Evolutionary conservation across 2,329 filamentous ascomycete species (phyloP), one percentile per base, ranked within the genome.

Genomic region (Metarhizium robertsii): DNA sequence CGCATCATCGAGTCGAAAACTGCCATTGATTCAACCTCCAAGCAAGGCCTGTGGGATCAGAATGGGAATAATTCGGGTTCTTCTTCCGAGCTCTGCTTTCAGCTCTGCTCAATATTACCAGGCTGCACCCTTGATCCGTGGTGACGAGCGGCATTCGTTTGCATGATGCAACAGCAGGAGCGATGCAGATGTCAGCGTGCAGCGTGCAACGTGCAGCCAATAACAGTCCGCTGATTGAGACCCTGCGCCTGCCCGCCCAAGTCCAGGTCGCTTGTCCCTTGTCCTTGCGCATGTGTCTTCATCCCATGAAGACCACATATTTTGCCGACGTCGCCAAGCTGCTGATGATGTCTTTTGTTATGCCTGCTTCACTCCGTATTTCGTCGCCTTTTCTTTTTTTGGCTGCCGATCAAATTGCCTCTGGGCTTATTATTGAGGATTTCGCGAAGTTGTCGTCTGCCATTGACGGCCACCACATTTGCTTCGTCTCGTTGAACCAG

Each of bases 151-250:
- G 38, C 38, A 40, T 40, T 40, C 38, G 38, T 40, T 40, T 55
- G 55, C 32, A 57, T 48, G 55, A 54, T 52, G 55, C 32, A 43
- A 47, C 30, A 48, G 55, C 46, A 40, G 32, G 42, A 46, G 40
- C 47, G 32, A 51, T 30, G 40, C 47, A 52, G 20, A 48, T 36
- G 40, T 47, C 48, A 49, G n/a, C 29, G 48, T 50, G 25, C 32
- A 34, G 32, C 32, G 32, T 50, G 25, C 32, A 34, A 10, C 32
- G 32, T 50, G 25, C 50, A 46, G 30, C 55, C 55, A 50, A 57
- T 57, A 25, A 53, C 46, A 34, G 45, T n/a, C 13, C 11, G 14
- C n/a, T 57, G 25, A 55, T 53, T 52, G 53, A 29, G 38, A 52
- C 20, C 38, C 50, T 20, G 32, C 46, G 29, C n/a, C 38, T 45